These are phyloP conservation scores for Leishmania mexicana DNA, from an alignment of 208 protist species.

Conservation along the genomic window DNA sequence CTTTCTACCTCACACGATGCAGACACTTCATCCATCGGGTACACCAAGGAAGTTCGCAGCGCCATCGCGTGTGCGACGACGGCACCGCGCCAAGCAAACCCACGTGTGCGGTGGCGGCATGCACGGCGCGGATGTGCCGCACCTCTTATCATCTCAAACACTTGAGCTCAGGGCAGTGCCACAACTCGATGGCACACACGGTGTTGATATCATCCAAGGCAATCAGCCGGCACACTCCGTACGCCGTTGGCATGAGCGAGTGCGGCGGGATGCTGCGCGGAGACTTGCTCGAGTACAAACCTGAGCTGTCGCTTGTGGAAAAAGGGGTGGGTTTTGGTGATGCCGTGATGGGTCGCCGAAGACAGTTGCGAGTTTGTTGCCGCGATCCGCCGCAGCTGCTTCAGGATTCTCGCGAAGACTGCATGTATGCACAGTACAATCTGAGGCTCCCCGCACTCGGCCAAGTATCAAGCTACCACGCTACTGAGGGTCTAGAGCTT, in stretches of 20 bases:
- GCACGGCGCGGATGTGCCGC: slow-evolving; percentile 39
- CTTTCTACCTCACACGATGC: not conserved
- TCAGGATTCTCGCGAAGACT: slow-evolving; percentile 21
- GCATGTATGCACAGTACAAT: slow-evolving; percentile 33
- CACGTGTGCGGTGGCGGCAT: slow-evolving; percentile 17
- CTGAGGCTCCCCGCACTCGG: slow-evolving; percentile 19
- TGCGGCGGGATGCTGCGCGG: not conserved
- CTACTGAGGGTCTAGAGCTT: slow-evolving; percentile 1
- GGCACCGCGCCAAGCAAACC: slow-evolving; percentile 22
- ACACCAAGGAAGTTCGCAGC: not conserved
- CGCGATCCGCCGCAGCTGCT: slow-evolving; percentile 7
- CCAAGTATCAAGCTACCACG: slow-evolving; percentile 23
- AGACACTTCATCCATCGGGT: not conserved
- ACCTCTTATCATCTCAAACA: slow-evolving; percentile 26
- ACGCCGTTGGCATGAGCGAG: slow-evolving; percentile 13
- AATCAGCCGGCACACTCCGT: slow-evolving; percentile 38
- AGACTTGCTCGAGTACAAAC: not conserved
- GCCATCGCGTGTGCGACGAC: not conserved
- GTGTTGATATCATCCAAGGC: slow-evolving; percentile 35
- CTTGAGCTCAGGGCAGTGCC: slow-evolving; percentile 6
- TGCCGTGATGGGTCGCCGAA: not conserved
- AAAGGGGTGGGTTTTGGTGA: not conserved
- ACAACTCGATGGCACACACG: slow-evolving; percentile 17
- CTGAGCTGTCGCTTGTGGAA: not conserved
- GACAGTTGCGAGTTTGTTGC: not conserved